Evolutionary conservation across 2,329 filamentous ascomycete genomes (phyloP).

Genomic region (Ramularia endophylla): DNA sequence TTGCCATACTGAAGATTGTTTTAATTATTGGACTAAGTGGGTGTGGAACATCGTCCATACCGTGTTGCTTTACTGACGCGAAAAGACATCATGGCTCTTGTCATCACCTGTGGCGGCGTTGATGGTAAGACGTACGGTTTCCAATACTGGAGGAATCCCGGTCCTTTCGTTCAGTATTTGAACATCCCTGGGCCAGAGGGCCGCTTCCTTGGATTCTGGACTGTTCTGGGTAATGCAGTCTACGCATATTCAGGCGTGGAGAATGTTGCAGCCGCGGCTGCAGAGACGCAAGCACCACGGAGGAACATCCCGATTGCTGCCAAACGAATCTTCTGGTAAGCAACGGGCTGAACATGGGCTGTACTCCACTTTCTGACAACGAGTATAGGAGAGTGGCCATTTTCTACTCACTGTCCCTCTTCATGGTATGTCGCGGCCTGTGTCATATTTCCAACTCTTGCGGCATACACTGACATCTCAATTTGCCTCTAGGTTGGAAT

Average conservation of each 20-base stretch:
- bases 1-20: conserved; percentile 13
- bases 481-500: conserved; percentile 45
- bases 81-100: conserved; percentile 14
- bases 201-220: conserved; percentile 20
- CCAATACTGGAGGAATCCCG: conserved; percentile 13
- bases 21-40: conserved; percentile 12
- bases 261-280: conserved; percentile 51
- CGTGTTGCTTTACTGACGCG: no score
- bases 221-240: conserved; percentile 10
- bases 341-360: no score
- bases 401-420: conserved; percentile 31
- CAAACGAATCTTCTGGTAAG: conserved; percentile 23
- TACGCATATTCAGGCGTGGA: conserved; percentile 27
- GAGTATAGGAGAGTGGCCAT: no score
- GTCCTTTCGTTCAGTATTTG: conserved; percentile 12
- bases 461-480: no score
- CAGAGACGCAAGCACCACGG: conserved; percentile 35
- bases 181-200: conserved; percentile 25
- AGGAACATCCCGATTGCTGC: conserved; percentile 20
- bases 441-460: no score
- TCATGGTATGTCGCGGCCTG: conserved; percentile 43
- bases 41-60: no score
- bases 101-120: conserved; percentile 13
- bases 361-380: no score
- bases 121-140: conserved; percentile 11